These are phyloP conservation scores for Brassica juncea DNA, from an alignment of 345 rosid species.

Conservation along the genomic window DNA sequence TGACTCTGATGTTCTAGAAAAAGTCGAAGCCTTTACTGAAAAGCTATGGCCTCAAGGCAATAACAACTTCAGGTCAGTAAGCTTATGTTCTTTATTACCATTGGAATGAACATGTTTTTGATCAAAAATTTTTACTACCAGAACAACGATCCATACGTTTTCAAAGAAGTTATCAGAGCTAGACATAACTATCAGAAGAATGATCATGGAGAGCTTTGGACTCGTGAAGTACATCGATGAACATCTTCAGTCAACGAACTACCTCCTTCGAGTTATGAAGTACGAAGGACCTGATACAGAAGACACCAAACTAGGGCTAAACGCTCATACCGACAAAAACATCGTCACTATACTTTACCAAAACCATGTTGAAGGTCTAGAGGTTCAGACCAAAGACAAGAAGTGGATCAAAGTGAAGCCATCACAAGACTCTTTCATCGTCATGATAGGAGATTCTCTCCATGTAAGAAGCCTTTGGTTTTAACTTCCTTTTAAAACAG, in stretches of 20 bases:
- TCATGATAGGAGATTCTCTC: slow-evolving; percentile 62
- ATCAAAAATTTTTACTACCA: slow-evolving; percentile 28
- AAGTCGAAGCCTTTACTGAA: slow-evolving; percentile 42
- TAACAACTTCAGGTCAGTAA: slow-evolving; percentile 52
- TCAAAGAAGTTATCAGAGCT: slow-evolving; percentile 46
- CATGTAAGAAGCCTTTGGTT: slow-evolving; percentile 43
- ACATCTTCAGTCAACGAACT: slow-evolving; percentile 56
- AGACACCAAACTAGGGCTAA: slow-evolving; percentile 51
- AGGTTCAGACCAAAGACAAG: slow-evolving; percentile 50
- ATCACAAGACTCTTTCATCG: slow-evolving; percentile 52
- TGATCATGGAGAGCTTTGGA: slow-evolving; percentile 60
- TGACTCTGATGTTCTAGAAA: slow-evolving; percentile 39
- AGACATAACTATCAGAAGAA: slow-evolving; percentile 48
- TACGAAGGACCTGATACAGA: slow-evolving; percentile 56
- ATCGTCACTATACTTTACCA: slow-evolving; percentile 61
- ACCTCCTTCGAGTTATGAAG: slow-evolving; percentile 59
- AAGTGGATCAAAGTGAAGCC: slow-evolving; percentile 58
- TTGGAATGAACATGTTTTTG: background rate
- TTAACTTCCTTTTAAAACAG: background rate
- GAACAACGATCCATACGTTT: slow-evolving; percentile 42
- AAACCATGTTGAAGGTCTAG: slow-evolving; percentile 62
- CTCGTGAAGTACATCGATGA: slow-evolving; percentile 54
- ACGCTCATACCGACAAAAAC: slow-evolving; percentile 59
- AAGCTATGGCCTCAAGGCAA: slow-evolving; percentile 61
- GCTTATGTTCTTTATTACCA: background rate